These are phyloP conservation scores for Phalaenopsis hybrid DNA, from an alignment of 116 monocot species.

Conservation along the genomic window DNA sequence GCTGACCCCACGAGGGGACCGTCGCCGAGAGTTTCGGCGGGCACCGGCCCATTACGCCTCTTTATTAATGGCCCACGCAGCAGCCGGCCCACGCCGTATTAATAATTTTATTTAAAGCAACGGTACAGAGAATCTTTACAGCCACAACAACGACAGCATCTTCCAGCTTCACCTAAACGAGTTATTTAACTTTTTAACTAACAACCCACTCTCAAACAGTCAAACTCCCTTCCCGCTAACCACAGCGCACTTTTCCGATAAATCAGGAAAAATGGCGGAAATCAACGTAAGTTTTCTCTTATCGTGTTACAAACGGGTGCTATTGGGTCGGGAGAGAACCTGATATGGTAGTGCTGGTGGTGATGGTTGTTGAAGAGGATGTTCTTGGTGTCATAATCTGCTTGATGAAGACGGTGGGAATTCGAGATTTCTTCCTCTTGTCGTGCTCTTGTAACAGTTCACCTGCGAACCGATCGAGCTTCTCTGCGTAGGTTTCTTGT, in stretches of 20 bases:
- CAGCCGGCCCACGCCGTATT: not conserved
- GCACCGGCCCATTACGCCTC: not conserved
- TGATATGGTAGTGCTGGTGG: constrained; percentile 6
- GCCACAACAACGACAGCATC: not conserved
- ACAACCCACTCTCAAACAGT: not conserved
- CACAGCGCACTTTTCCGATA: not conserved
- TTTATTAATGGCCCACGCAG: not conserved
- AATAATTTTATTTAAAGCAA: not conserved
- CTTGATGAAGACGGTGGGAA: constrained; percentile 17
- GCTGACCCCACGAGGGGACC: not conserved
- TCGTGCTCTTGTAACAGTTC: constrained; percentile 31
- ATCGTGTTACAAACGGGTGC: not conserved
- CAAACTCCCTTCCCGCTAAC: constrained; percentile 1
- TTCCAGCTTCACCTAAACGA: not conserved
- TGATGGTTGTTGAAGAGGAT: constrained; percentile 6
- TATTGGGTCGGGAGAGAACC: not conserved
- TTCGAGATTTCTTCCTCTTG: constrained; percentile 13
- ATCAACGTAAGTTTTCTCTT: no score
- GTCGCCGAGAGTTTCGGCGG: no score
- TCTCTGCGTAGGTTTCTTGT: constrained; percentile 23
- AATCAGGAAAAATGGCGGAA: not conserved
- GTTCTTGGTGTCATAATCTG: constrained; percentile 12
- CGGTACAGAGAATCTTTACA: constrained; percentile 5
- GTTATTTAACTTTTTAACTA: not conserved
- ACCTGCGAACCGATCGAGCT: constrained; percentile 20